phyloP scores from a whole-genome alignment of 768 basidiomycete species.

The Phlebiopsis gigantea region DNA sequence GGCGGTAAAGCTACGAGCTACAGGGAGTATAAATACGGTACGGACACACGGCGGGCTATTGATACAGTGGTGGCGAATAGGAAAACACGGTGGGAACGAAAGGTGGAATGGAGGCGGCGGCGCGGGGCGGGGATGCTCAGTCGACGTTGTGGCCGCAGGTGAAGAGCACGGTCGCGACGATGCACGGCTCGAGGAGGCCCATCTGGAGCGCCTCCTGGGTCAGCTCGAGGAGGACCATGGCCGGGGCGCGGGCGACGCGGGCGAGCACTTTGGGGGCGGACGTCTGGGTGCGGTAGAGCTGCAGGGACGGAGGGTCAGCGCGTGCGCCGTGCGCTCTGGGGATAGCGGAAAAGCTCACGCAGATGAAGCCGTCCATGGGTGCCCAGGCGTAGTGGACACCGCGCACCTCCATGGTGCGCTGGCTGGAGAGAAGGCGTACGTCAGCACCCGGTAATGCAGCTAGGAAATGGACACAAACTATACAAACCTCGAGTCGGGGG shows the following conservation, averaged over 20 bases:
- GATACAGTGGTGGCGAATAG: neutral
- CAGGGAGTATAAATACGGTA: neutral
- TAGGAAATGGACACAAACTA: slow-evolving; percentile 1
- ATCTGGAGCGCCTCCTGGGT: slow-evolving; percentile 49
- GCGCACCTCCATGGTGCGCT: slow-evolving; percentile 45
- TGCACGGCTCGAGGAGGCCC: slow-evolving; percentile 44
- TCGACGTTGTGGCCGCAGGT: slow-evolving; percentile 63
- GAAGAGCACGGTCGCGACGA: slow-evolving; percentile 50
- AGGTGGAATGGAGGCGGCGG: neutral
- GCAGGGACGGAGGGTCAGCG: slow-evolving; percentile 2
- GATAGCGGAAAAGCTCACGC: slow-evolving; percentile 32
- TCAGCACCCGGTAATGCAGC: slow-evolving; percentile 2
- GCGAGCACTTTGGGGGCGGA: slow-evolving; percentile 34
- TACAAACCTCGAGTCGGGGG: slow-evolving; percentile 40
- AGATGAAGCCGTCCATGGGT: slow-evolving; percentile 47
- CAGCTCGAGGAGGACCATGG: slow-evolving; percentile 47
- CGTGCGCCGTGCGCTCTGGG: neutral
- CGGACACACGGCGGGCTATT: neutral
- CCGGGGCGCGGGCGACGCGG: slow-evolving; percentile 41
- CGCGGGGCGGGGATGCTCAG: slow-evolving; percentile 22
- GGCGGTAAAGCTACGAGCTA: slow-evolving; percentile 1
- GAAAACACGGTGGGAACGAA: neutral
- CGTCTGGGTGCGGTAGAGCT: slow-evolving; percentile 44
- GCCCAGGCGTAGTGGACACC: slow-evolving; percentile 51
- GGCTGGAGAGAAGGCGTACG: slow-evolving; percentile 11